phyloP scores from a whole-genome alignment of 2,329 filamentous ascomycete genomes.

The Colletotrichum shisoi region DNA sequence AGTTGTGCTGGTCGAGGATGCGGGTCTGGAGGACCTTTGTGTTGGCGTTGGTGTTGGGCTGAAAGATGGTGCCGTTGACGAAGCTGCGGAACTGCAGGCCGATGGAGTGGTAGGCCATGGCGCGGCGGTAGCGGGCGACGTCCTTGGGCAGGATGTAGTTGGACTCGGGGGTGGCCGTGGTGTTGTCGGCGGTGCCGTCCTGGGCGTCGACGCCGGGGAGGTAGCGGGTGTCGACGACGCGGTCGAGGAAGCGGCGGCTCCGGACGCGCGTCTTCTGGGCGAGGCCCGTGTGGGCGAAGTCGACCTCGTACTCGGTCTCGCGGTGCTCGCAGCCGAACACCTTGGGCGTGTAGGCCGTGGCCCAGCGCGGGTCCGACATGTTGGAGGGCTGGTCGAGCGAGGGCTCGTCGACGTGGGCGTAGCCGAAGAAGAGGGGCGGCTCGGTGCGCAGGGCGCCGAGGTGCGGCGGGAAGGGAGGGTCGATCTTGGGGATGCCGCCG shows the following conservation, averaged over 20 bases:
- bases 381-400: constrained; percentile 38
- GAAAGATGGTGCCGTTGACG: constrained; percentile 46
- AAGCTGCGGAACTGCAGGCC: constrained; percentile 45
- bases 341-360: constrained; percentile 46
- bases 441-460: constrained; percentile 49
- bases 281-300: constrained; percentile 44
- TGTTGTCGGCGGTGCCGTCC: constrained; percentile 49
- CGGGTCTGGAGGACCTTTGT: constrained; percentile 52
- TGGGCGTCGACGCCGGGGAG: constrained; percentile 40
- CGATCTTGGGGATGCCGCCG: constrained; percentile 44
- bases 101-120: constrained; percentile 48
- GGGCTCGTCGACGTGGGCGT: constrained; percentile 43
- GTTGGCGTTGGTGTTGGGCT: constrained; percentile 42
- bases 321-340: constrained; percentile 50
- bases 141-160: constrained; percentile 44
- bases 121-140: constrained; percentile 43
- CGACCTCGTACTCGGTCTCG: constrained; percentile 47
- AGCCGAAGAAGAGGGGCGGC: constrained; percentile 51
- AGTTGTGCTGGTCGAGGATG: constrained; percentile 49
- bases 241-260: constrained; percentile 40
- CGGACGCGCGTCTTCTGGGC: constrained; percentile 43
- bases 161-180: constrained; percentile 42
- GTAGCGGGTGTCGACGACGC: constrained; percentile 46
- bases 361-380: constrained; percentile 43
- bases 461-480: constrained; percentile 42